phyloP scores from a whole-genome alignment of 805 yeast genomes.

The Diddensiella caesifluorescens region DNA sequence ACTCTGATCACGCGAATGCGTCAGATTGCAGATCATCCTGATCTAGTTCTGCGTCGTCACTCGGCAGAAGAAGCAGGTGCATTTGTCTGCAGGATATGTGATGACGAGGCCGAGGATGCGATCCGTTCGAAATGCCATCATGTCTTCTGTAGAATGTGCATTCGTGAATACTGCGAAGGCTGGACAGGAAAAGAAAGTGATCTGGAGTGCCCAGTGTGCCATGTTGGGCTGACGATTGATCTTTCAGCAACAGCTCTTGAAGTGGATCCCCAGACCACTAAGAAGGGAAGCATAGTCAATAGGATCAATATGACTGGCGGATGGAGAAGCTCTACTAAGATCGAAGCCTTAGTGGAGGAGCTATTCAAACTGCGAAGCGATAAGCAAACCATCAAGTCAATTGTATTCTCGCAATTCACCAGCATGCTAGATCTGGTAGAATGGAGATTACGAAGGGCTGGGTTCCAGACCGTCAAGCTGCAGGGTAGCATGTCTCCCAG shows the following conservation, averaged over 20 bases:
- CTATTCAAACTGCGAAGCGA: slow-evolving; percentile 81
- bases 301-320: slow-evolving; percentile 76
- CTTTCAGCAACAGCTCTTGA: slow-evolving; percentile 73
- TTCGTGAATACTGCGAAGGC: slow-evolving; percentile 83
- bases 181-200: slow-evolving; percentile 50
- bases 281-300: slow-evolving; percentile 67
- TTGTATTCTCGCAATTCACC: slow-evolving; percentile 96
- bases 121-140: slow-evolving; percentile 93
- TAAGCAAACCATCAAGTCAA: slow-evolving; percentile 83
- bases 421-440: slow-evolving; percentile 94
- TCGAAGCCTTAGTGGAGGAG: slow-evolving; percentile 94
- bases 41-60: slow-evolving; percentile 74
- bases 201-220: slow-evolving; percentile 93
- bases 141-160: slow-evolving; percentile 86
- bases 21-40: slow-evolving; percentile 98
- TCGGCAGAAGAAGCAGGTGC: slow-evolving; percentile 39
- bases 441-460: slow-evolving; percentile 93
- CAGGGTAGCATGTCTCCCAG: slow-evolving; percentile 97
- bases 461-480: slow-evolving; percentile 86
- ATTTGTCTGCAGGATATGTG: slow-evolving; percentile 87
- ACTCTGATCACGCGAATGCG: slow-evolving; percentile 96
- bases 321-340: slow-evolving; percentile 94
- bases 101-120: slow-evolving; percentile 97
- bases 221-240: slow-evolving; percentile 86
- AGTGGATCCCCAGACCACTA: slow-evolving; percentile 52